Conservation (phyloP, 139 green algal genomes). For the Chlamydomonas sp. region DNA sequence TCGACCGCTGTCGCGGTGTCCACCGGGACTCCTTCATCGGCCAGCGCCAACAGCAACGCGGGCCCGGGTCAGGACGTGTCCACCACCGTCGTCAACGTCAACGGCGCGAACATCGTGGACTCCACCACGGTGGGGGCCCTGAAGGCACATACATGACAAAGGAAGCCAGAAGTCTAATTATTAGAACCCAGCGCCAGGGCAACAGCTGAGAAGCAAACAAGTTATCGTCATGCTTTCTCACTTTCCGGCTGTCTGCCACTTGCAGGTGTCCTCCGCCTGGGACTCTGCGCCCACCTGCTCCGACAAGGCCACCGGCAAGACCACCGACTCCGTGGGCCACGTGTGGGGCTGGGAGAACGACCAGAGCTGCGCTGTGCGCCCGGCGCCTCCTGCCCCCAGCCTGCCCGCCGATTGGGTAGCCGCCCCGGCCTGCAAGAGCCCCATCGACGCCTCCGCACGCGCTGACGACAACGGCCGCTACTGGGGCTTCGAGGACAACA, state of each 20-base stretch:
- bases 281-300: conserved; percentile 21
- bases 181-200: no score
- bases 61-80: background rate
- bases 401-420: background rate
- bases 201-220: background rate
- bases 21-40: background rate
- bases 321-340: conserved; percentile 8
- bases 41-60: background rate
- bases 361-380: conserved; percentile 10
- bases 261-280: conserved; percentile 3
- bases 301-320: background rate
- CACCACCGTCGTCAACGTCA: conserved; percentile 14
- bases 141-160: no score
- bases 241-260: background rate
- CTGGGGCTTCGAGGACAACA: conserved; percentile 20
- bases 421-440: background rate
- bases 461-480: conserved; percentile 18
- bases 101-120: conserved; percentile 23
- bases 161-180: no score
- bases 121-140: background rate
- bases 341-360: conserved; percentile 10
- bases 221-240: background rate
- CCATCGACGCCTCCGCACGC: background rate
- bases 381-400: background rate
- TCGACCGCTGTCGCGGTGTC: conserved; percentile 3